Base-by-base conservation (phyloP, 1,284 basidiomycete species). In the Pisolithus thermaeus region DNA sequence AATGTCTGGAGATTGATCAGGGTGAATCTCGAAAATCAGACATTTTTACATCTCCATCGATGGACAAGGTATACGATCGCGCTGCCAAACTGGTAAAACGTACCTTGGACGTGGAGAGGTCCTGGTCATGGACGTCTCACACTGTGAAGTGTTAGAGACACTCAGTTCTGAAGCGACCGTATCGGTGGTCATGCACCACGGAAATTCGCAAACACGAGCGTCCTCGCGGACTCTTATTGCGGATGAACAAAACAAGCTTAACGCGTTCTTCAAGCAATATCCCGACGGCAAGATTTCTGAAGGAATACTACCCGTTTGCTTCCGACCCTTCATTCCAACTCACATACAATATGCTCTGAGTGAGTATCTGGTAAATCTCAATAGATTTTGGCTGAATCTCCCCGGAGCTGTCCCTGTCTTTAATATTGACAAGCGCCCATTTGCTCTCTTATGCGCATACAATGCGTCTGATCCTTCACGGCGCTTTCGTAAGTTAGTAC, bases 31-130 rank as follows among this genome's bases (percentile, higher is more conserved):
- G 55, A 47, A 62, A 50, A 20, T 20, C 54, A 46, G 58, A 70
- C 47, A 55, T 58, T 52, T 65, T 65, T 23, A 68, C 70, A 47
- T 60, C 73, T 7, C 70, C 74, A 8, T 84, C 86, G 12, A 94
- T 96, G 89, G 89, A 92, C 59, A 81, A 81, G 55, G 85, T 97
- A 5, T 97, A 96, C 62, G 80, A 87, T 51, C 83, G 85, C 16
- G 94, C 95, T 0, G 91, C 92, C 18, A 84, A 87, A 61, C 81
- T 96, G 39, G 90, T 97, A 56, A 86, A 87, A 63, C 82, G 85
- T 37, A 96, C 95, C 0, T 77, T 98, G 38, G 92, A 96, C 64
- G 84, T 95, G 7, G 92, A 96, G 92, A 92, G 35, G 92, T 93
- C 41, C 76, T 94, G 53, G 87, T 98, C 32, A 81, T 97, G 74